Percentiles rank a stretch among this genome's conserved stretches.
Evolutionary conservation across 495 filamentous ascomycete genomes (phyloP).

Genomic region (Penicillium atrosanguineum): DNA sequence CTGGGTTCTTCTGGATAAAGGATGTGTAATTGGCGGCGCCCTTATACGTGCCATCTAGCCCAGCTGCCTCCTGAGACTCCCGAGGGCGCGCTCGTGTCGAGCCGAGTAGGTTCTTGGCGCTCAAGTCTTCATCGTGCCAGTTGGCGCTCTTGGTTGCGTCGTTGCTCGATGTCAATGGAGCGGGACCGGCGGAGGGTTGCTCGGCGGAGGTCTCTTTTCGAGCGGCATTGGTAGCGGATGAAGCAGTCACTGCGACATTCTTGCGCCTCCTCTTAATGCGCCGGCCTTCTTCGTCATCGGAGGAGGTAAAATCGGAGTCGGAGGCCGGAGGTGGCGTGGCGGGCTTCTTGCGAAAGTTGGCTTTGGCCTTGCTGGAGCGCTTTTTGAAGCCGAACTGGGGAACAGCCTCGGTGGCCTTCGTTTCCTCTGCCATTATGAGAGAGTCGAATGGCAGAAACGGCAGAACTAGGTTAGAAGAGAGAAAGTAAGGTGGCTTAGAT

Average conservation of each 20-base stretch:
- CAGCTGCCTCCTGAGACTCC: slow-evolving; percentile 21
- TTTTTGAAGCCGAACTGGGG: slow-evolving; percentile 71
- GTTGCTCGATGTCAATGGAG: slow-evolving; percentile 61
- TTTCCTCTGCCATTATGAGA: slow-evolving; percentile 18
- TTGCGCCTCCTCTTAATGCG: slow-evolving; percentile 77
- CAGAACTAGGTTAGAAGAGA: not conserved
- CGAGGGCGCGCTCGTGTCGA: slow-evolving; percentile 49
- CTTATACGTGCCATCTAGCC: slow-evolving; percentile 70
- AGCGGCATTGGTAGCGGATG: slow-evolving; percentile 40
- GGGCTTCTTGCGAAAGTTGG: slow-evolving; percentile 77
- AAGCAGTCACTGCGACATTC: slow-evolving; percentile 59
- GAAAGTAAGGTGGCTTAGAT: not conserved
- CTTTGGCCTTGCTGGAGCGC: slow-evolving; percentile 76
- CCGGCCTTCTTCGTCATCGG: slow-evolving; percentile 70
- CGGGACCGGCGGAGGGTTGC: slow-evolving; percentile 49
- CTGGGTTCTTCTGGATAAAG: slow-evolving; percentile 80
- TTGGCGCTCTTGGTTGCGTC: slow-evolving; percentile 93
- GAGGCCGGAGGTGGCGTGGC: slow-evolving; percentile 72
- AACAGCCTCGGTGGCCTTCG: slow-evolving; percentile 10
- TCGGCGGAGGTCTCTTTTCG: slow-evolving; percentile 47
- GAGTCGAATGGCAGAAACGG: not conserved
- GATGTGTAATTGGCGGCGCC: slow-evolving; percentile 68
- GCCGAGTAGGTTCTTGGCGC: slow-evolving; percentile 61
- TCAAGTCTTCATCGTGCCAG: slow-evolving; percentile 73
- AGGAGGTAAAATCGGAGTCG: slow-evolving; percentile 66